These are phyloP conservation scores for Pseudoscleropodium purum DNA, from an alignment of 225 moss, liverwort and hornwort species.

Conservation along the genomic window DNA sequence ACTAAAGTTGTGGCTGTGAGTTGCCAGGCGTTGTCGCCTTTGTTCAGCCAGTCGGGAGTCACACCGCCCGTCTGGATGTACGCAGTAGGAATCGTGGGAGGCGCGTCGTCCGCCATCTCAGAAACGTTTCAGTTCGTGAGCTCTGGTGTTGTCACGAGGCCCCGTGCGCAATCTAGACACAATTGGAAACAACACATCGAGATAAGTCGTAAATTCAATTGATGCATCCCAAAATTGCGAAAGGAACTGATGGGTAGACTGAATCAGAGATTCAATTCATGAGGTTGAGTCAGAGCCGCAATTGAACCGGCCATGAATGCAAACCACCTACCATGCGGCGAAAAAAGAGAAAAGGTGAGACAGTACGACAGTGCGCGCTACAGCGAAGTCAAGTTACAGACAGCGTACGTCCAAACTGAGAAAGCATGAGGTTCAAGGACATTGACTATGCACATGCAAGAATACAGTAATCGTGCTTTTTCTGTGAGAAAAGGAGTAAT, in stretches of 20 bases:
- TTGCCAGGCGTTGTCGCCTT: conserved; percentile 57
- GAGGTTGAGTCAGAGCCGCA: neutral
- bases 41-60: conserved; percentile 41
- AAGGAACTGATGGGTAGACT: neutral
- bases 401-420: neutral
- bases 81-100: neutral
- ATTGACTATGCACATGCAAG: neutral
- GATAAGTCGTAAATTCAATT: neutral
- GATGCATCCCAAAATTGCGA: neutral
- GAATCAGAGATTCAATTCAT: neutral
- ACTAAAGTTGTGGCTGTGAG: conserved; percentile 31
- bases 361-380: neutral
- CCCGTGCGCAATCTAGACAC: neutral
- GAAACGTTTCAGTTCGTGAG: too few species aligned
- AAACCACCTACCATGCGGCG: neutral
- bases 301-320: neutral
- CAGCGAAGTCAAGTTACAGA: conserved; percentile 8
- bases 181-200: neutral
- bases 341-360: neutral
- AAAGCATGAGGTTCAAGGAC: neutral
- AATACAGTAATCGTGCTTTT: neutral
- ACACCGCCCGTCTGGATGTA: conserved; percentile 9
- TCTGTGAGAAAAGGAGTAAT: neutral
- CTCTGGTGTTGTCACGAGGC: neutral
- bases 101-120: conserved; percentile 6